Evolutionary conservation across 2,329 filamentous ascomycete genomes (phyloP).

Genomic region (Xylariales sp.): DNA sequence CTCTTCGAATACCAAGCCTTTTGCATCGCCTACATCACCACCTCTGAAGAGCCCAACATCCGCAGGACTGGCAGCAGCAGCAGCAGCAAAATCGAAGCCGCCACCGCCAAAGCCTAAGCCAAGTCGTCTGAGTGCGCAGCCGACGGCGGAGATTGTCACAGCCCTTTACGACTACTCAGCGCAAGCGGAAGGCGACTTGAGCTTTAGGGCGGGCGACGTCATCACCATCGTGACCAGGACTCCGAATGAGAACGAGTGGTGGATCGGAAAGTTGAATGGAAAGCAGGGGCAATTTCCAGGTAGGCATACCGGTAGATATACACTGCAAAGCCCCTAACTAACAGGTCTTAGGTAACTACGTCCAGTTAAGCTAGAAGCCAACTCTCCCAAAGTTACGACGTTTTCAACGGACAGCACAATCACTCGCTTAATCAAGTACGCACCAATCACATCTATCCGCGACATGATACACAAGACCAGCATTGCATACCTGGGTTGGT

Average conservation of each 20-base stretch:
- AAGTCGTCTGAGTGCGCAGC: slow-evolving; percentile 60
- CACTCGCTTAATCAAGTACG: no score
- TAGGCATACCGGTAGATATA: slow-evolving; percentile 38
- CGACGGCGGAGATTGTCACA: slow-evolving; percentile 70
- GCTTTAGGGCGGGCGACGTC: slow-evolving; percentile 79
- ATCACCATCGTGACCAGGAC: slow-evolving; percentile 85
- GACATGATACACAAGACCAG: no score
- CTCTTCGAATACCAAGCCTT: slow-evolving; percentile 37
- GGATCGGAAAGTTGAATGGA: slow-evolving; percentile 76
- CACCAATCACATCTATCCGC: no score
- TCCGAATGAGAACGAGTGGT: slow-evolving; percentile 96
- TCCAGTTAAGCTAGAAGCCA: slow-evolving; percentile 33
- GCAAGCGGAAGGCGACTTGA: slow-evolving; percentile 89
- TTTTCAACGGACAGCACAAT: no score
- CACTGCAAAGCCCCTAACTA: background rate
- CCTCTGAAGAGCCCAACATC: slow-evolving; percentile 22
- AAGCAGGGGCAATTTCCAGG: slow-evolving; percentile 92
- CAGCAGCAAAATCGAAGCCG: slow-evolving; percentile 63
- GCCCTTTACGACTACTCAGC: slow-evolving; percentile 96
- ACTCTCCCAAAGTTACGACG: background rate
- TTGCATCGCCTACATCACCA: slow-evolving; percentile 25
- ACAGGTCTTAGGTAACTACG: slow-evolving; percentile 43
- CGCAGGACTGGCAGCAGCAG: slow-evolving; percentile 38
- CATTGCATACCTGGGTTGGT: no score
- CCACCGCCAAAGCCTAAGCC: slow-evolving; percentile 82